Base-by-base conservation (phyloP, 2,329 filamentous ascomycete genomes). In the Botrytis aclada region DNA sequence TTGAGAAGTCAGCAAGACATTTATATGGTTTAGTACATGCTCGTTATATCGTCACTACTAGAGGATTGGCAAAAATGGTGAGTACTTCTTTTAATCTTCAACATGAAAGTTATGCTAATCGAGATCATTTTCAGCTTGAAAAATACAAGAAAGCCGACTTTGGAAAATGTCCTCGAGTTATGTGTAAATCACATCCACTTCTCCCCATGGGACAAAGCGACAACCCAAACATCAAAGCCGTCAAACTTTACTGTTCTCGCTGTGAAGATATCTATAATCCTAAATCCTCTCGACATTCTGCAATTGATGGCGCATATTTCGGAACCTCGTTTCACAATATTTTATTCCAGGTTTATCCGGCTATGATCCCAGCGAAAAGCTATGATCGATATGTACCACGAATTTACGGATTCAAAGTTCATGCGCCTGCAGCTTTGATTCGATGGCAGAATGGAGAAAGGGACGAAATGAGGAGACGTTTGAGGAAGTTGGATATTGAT, bases 241-340 rank as follows among this genome's bases (percentile, higher is more conserved):
- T 98, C 77, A 98, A 98, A 84, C 92, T 99, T 70, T 99, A 97
- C 88, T 99, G 96, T 84, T 91, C 93, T 65, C 93, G 94, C 79
- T 99, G 96, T 86, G 96, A 99, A 86, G 96, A 99, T 82, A 92
- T 97, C 74, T 99, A 99, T 87, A 98, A 98, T 84, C 96, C 96
- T 62, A 99, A 99, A 83, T 98, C 96, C 5, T 95, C 94, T 32
- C 93, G 96, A 41, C 96, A 99, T 83, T 94, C 95, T 69, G 89
- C 92, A 74, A 98, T 99, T 80, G 96, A 99, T 82, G 96, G 96
- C 76, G 96, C 96, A 76, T 99, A 98, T 87, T 99, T 99, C 78
- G 96, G 96, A 78, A 95, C 95, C 65, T 97, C 93, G 4, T 99
- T 99, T 86, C 95, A 98, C 87, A 98, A 98, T 84, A 98, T 99